Conservation (phyloP, 441 rosid species). For the Biscutella auriculata region DNA sequence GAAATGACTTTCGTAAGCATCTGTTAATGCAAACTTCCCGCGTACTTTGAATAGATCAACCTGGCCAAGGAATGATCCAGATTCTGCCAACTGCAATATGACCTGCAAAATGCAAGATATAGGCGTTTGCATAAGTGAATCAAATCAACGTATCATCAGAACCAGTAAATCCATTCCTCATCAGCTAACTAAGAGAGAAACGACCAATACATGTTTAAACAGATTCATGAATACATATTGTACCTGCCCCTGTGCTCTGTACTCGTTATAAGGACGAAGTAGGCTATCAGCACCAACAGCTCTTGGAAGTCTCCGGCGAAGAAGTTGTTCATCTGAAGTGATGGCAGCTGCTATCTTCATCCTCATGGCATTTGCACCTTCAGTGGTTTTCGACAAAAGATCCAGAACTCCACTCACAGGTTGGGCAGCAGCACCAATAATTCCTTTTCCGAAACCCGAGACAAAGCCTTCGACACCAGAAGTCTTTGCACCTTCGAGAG, state of each 20-base stretch:
- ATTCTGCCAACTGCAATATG: slow-evolving; percentile 93
- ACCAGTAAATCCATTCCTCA: neutral
- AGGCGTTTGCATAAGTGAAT: too few species aligned
- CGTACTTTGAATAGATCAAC: slow-evolving; percentile 95
- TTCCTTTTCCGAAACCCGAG: slow-evolving; percentile 96
- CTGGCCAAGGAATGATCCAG: slow-evolving; percentile 88
- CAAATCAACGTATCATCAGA: neutral
- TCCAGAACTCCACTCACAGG: slow-evolving; percentile 99
- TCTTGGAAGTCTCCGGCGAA: slow-evolving; percentile 86
- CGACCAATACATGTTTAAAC: neutral
- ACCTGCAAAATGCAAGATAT: slow-evolving; percentile 37
- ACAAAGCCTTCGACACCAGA: slow-evolving; percentile 98
- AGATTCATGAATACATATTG: neutral
- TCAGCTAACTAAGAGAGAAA: neutral
- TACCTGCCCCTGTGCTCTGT: slow-evolving; percentile 94
- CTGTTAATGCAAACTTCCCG: slow-evolving; percentile 90
- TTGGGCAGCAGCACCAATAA: slow-evolving; percentile 97
- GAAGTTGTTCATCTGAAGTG: slow-evolving; percentile 95
- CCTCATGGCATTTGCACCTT: slow-evolving; percentile 99
- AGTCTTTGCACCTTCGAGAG: slow-evolving; percentile 93
- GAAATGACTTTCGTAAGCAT: slow-evolving; percentile 94
- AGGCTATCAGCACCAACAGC: slow-evolving; percentile 83
- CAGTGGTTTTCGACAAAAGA: slow-evolving; percentile 95
- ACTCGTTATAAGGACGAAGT: slow-evolving; percentile 78
- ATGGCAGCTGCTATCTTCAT: slow-evolving; percentile 94